Evolutionary conservation across 1,284 basidiomycete genomes (phyloP).

Genomic region (Puccinia coronata): DNA sequence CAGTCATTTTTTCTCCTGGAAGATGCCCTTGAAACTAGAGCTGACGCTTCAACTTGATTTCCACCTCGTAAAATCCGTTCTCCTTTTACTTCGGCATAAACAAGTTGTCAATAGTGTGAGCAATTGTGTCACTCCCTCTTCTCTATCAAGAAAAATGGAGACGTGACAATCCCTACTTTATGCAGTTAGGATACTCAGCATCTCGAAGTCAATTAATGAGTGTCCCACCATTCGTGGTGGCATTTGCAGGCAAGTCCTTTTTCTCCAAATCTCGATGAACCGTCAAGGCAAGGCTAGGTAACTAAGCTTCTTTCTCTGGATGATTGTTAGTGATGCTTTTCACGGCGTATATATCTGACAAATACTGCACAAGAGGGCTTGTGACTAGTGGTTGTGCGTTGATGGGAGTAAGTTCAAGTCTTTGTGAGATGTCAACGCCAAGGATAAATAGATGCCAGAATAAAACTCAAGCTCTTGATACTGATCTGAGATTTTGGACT

Average conservation of each 20-base stretch:
- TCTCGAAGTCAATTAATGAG: conserved; percentile 33
- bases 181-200: conserved; percentile 39
- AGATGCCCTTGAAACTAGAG: neutral
- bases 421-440: no score
- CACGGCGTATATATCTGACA: conserved; percentile 39
- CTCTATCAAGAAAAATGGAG: neutral
- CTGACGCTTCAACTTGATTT: neutral
- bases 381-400: conserved; percentile 20
- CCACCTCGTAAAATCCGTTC: no score
- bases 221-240: conserved; percentile 39
- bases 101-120: conserved; percentile 20
- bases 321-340: conserved; percentile 40
- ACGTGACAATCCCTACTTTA: neutral
- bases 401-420: conserved; percentile 19
- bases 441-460: no score
- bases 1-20: neutral
- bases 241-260: conserved; percentile 23
- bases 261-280: neutral
- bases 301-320: neutral
- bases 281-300: neutral
- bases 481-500: neutral
- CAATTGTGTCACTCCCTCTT: neutral
- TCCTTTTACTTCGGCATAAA: neutral
- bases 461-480: no score
- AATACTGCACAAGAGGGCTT: conserved; percentile 27